Evolutionary conservation across 2,329 filamentous ascomycete genomes (phyloP).

Genomic region (Cadophora gregata): DNA sequence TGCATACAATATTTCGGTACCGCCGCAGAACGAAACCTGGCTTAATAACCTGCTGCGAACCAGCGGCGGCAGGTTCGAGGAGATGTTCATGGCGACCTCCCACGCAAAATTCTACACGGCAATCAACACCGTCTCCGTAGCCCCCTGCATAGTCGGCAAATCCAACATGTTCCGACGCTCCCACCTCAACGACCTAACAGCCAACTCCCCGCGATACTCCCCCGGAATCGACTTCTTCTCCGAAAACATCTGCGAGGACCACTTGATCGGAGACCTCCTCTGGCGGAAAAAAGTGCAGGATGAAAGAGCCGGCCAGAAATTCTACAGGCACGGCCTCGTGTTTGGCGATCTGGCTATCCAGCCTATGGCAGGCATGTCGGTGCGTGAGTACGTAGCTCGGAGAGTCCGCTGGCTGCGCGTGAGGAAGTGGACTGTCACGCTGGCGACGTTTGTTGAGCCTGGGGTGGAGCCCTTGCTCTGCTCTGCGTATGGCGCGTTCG

Average conservation of each 20-base stretch:
- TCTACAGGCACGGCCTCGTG: constrained; percentile 81
- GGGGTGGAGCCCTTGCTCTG: constrained; percentile 90
- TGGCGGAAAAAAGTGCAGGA: constrained; percentile 74
- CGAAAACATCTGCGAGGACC: constrained; percentile 96
- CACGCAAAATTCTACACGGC: constrained; percentile 98
- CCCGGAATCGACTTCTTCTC: constrained; percentile 92
- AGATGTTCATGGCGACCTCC: constrained; percentile 90
- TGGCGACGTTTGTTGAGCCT: constrained; percentile 90
- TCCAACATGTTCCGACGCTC: constrained; percentile 98
- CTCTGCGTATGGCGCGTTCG: constrained; percentile 80
- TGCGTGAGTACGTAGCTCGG: constrained; percentile 78
- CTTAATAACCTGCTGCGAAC: constrained; percentile 39
- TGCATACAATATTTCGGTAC: constrained; percentile 40
- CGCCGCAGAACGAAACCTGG: constrained; percentile 37
- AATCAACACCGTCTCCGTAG: constrained; percentile 90
- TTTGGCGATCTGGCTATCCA: constrained; percentile 89
- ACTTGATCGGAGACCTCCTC: constrained; percentile 89
- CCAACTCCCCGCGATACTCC: constrained; percentile 48
- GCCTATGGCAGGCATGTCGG: constrained; percentile 82
- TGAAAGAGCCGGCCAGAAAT: constrained; percentile 49
- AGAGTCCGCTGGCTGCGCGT: constrained; percentile 91
- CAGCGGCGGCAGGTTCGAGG: constrained; percentile 86
- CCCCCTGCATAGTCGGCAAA: constrained; percentile 94
- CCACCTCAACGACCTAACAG: constrained; percentile 79
- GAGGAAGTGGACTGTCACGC: constrained; percentile 89